phyloP scores from a whole-genome alignment of 805 yeast species.

The Yarrowia sp. region DNA sequence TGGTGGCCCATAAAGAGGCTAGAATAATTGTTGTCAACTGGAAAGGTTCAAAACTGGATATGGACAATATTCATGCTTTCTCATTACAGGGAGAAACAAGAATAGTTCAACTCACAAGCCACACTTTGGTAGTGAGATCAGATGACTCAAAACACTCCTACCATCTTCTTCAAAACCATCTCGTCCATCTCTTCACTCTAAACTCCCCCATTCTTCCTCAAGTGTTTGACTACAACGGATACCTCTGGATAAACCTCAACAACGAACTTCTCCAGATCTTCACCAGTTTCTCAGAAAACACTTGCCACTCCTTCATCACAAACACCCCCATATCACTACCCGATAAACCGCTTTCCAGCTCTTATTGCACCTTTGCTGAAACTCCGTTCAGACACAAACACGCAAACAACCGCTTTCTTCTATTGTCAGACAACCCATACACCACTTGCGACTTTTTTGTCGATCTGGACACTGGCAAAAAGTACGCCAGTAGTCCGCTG shows the following conservation, averaged over 20 bases:
- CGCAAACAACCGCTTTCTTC: neutral
- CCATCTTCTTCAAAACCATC: neutral
- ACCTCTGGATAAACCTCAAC: neutral
- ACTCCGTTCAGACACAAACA: neutral
- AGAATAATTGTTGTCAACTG: neutral
- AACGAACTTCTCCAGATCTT: neutral
- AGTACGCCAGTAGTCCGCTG: neutral
- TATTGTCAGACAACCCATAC: constrained; percentile 7
- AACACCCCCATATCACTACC: neutral
- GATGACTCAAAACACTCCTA: neutral
- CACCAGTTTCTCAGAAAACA: neutral
- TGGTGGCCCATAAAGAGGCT: neutral
- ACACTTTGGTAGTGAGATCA: neutral
- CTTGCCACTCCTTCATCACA: neutral
- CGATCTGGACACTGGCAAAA: neutral
- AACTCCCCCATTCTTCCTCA: neutral
- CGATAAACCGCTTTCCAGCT: neutral
- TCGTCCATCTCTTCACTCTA: neutral
- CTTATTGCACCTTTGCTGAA: neutral
- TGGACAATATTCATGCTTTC: neutral
- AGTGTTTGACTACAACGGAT: constrained; percentile 15
- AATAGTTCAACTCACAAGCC: neutral
- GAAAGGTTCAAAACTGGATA: neutral
- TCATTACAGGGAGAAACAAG: neutral
- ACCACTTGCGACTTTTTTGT: neutral